Evolutionary conservation across 306 rosid genomes (phyloP).

Genomic region (Casuarina glauca): DNA sequence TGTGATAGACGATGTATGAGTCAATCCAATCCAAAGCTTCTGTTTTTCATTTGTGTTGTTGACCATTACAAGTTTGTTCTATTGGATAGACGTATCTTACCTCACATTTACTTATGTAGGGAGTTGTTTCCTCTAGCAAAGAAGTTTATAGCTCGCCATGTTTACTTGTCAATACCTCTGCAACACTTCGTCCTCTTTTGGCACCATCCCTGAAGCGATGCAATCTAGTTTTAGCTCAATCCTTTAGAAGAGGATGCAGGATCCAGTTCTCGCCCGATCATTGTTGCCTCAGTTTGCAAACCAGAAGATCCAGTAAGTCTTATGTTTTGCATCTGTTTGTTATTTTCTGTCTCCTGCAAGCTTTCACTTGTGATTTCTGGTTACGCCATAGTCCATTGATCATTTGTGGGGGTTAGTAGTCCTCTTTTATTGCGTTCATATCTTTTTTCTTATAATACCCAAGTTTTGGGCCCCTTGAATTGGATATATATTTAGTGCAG

Average conservation of each 20-base stretch:
- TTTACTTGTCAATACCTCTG: conserved; percentile 36
- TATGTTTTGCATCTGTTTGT: conserved; percentile 14
- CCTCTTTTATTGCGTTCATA: conserved; percentile 2
- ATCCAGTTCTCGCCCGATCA: conserved; percentile 29
- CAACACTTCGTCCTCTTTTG: conserved; percentile 31
- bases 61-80: neutral
- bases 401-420: neutral
- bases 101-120: conserved; percentile 35
- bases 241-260: conserved; percentile 31
- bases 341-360: neutral
- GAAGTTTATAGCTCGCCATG: conserved; percentile 38
- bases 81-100: neutral
- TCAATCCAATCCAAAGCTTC: neutral
- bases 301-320: conserved; percentile 50
- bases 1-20: neutral
- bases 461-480: conserved; percentile 11
- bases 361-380: neutral
- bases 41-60: neutral
- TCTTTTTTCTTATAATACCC: conserved; percentile 16
- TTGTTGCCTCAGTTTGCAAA: conserved; percentile 25
- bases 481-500: conserved; percentile 32
- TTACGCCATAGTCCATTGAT: neutral
- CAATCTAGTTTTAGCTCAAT: conserved; percentile 28
- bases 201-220: conserved; percentile 29
- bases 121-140: conserved; percentile 37